Evolutionary conservation across 257 asterid genomes (phyloP).

Genomic region (Prunella vulgaris): DNA sequence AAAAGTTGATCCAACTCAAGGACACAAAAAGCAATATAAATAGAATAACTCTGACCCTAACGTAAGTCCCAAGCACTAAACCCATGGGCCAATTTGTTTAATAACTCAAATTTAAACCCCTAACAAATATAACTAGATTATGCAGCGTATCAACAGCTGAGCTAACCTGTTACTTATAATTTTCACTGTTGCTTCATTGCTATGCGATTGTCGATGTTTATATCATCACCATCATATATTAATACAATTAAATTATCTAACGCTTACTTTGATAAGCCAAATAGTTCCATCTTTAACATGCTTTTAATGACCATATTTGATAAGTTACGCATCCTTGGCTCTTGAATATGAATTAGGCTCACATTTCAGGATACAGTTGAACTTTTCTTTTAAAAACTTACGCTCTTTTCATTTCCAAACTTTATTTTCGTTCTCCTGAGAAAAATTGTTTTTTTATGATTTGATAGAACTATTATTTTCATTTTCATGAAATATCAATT

Average conservation of each 20-base stretch:
- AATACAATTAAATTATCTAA: background rate
- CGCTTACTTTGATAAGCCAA: background rate
- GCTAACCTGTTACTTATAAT: background rate
- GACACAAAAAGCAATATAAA: too few species aligned
- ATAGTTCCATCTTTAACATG: background rate
- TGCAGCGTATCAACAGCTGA: too few species aligned
- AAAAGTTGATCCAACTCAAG: too few species aligned
- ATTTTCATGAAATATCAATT: background rate
- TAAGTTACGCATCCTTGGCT: slow-evolving; percentile 1
- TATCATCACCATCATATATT: background rate
- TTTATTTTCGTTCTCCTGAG: background rate
- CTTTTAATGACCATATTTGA: background rate
- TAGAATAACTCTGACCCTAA: too few species aligned
- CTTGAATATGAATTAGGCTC: background rate
- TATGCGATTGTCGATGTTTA: background rate
- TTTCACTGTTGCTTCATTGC: background rate
- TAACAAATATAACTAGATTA: too few species aligned
- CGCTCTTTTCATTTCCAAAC: background rate
- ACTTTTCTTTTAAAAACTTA: background rate
- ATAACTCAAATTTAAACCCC: too few species aligned
- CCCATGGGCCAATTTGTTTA: too few species aligned
- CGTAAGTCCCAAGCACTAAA: too few species aligned
- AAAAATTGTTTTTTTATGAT: background rate
- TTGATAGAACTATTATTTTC: background rate
- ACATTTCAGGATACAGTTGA: background rate